Evolutionary conservation across 306 rosid species (phyloP).

Genomic region (Casuarina equisetifolia): DNA sequence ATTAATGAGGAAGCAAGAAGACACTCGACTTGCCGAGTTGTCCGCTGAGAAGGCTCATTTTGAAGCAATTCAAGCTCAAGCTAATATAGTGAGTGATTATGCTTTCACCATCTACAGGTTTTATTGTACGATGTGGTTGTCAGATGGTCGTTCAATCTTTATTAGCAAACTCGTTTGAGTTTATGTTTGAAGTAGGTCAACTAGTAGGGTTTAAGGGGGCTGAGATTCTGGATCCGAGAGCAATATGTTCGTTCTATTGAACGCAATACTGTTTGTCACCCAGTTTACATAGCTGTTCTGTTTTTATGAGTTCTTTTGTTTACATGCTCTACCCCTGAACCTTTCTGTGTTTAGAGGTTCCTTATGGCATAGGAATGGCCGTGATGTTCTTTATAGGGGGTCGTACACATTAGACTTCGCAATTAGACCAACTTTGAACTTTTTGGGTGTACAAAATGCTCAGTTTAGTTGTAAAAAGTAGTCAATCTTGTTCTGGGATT

Average conservation of each 20-base stretch:
- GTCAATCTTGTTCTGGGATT: neutral
- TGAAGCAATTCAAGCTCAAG: conserved; percentile 70
- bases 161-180: neutral
- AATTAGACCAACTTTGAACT: neutral
- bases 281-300: neutral
- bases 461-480: neutral
- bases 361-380: neutral
- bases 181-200: neutral
- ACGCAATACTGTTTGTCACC: neutral
- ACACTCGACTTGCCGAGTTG: conserved; percentile 71
- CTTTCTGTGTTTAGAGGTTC: neutral
- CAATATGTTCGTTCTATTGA: neutral
- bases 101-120: neutral
- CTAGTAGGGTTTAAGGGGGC: neutral
- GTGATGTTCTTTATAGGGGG: neutral
- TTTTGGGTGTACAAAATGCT: neutral
- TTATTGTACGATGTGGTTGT: neutral
- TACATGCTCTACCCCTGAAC: neutral
- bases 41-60: conserved; percentile 77
- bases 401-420: neutral
- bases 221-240: neutral
- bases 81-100: conserved; percentile 60
- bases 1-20: conserved; percentile 79
- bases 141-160: neutral
- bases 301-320: neutral